Evolutionary conservation across 2,329 filamentous ascomycete genomes (phyloP), one percentile per base, ranked within the genome.

Genomic region (Beauveria rudraprayagi): DNA sequence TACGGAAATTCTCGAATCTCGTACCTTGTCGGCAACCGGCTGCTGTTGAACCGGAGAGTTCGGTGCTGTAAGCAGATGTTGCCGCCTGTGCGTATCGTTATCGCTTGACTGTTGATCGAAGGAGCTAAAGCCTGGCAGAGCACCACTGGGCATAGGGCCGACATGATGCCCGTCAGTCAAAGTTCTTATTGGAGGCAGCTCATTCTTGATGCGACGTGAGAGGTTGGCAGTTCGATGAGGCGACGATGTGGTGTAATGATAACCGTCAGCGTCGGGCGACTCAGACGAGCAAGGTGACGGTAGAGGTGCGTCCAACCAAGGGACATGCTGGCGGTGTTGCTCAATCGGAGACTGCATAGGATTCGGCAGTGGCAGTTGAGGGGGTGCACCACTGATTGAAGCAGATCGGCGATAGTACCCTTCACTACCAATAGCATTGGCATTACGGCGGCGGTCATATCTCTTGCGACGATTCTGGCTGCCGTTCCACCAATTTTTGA

Each of bases 401-500:
- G 7, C 26, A 5, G 46, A 22, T 16, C 14, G 24, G 43, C n/a
- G 40, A 22, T 63, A 47, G 47, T 66, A 50, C 47, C 63, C 43
- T 37, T 63, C 55, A 44, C 37, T 37, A 41, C 40, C 37, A 10
- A 67, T 65, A 3, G 63, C 62, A 28, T 68, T 68, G 2, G 63
- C 64, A 30, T 69, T 69, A 65, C 71, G 77, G 65, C 72, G 72
- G 43, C 77, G 73, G 64, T 76, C 71, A 57, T 78, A 72, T 66
- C 86, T 78, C 69, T 79, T 82, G 69, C 88, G 82, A 69, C 92
- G 85, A 77, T 96, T 96, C 82, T 92, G 89, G 71, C 88, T 90
- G 55, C 92, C 92, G 71, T 96, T 96, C 90, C 90, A 96, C 91
- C 92, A 97, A 75, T 97, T 97, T 83, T 97, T 97, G 65, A 97